Evolutionary conservation across 371 early-diverging fungal species (phyloP).

Genomic region (Syncephalastrum racemosum): DNA sequence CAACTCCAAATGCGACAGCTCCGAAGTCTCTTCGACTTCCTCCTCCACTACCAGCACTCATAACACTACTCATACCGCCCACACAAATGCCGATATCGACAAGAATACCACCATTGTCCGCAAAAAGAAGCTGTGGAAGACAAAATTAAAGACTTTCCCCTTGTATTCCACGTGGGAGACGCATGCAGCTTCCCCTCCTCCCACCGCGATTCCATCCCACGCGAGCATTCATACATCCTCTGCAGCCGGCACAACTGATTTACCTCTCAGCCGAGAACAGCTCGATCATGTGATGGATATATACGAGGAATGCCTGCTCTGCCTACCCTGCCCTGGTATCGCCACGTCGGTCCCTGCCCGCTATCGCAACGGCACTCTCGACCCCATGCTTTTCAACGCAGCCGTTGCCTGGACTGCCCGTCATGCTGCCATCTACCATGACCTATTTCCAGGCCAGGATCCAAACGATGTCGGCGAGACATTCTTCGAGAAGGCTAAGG

Average conservation of each 20-base stretch:
- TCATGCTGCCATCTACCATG: conserved; percentile 48
- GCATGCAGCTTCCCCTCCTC: neutral
- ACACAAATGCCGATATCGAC: neutral
- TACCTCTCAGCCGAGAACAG: neutral
- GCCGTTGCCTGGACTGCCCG: conserved; percentile 48
- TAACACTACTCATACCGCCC: neutral
- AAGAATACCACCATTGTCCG: conserved; percentile 15
- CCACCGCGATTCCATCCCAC: neutral
- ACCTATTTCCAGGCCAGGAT: conserved; percentile 42
- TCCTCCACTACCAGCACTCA: conserved; percentile 10
- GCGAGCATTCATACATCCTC: neutral
- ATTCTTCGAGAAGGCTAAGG: conserved; percentile 39
- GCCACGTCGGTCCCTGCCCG: conserved; percentile 14
- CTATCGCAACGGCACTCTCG: conserved; percentile 9
- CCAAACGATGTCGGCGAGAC: conserved; percentile 45
- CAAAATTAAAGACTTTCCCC: conserved; percentile 35
- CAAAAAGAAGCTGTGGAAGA: conserved; percentile 25
- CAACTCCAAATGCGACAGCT: conserved; percentile 12
- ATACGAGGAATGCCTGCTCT: conserved; percentile 24
- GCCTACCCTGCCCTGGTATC: conserved; percentile 21
- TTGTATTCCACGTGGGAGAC: conserved; percentile 51
- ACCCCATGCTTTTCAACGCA: conserved; percentile 37
- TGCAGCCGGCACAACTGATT: neutral
- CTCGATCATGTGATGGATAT: conserved; percentile 20
- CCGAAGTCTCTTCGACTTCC: conserved; percentile 26